These are phyloP conservation scores for Xylariomycetidae sp. DNA, from an alignment of 2,329 filamentous ascomycete genomes.

Conservation along the genomic window DNA sequence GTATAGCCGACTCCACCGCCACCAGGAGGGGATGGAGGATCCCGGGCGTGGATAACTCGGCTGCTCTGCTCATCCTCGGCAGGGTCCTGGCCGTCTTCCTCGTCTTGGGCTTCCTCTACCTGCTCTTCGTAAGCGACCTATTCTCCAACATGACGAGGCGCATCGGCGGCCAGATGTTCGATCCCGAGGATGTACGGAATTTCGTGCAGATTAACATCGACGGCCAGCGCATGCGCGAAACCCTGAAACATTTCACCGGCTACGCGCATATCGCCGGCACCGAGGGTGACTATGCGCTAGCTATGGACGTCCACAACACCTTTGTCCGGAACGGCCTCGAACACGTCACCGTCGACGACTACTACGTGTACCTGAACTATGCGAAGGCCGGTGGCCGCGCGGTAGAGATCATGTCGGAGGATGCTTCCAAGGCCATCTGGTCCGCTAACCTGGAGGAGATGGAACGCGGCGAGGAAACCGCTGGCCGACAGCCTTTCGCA, in stretches of 20 bases:
- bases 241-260: conserved; percentile 68
- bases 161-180: conserved; percentile 66
- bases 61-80: conserved; percentile 57
- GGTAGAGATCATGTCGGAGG: conserved; percentile 70
- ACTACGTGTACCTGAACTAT: conserved; percentile 89
- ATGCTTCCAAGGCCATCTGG: conserved; percentile 60
- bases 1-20: conserved; percentile 11
- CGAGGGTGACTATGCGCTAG: conserved; percentile 81
- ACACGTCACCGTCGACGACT: conserved; percentile 68
- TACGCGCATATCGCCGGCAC: conserved; percentile 94
- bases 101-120: conserved; percentile 71
- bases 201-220: conserved; percentile 72
- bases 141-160: conserved; percentile 61
- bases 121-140: conserved; percentile 79
- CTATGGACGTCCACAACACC: conserved; percentile 73
- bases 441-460: conserved; percentile 79
- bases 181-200: conserved; percentile 72
- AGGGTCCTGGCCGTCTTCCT: conserved; percentile 69
- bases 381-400: conserved; percentile 69
- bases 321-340: conserved; percentile 71
- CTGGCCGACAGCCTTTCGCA: conserved; percentile 62
- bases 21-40: conserved; percentile 22
- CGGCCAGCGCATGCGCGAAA: conserved; percentile 61
- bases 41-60: conserved; percentile 36
- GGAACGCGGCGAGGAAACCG: conserved; percentile 55